These are phyloP conservation scores for Yueomyces sinensis DNA, from an alignment of 805 yeast genomes.

Conservation along the genomic window DNA sequence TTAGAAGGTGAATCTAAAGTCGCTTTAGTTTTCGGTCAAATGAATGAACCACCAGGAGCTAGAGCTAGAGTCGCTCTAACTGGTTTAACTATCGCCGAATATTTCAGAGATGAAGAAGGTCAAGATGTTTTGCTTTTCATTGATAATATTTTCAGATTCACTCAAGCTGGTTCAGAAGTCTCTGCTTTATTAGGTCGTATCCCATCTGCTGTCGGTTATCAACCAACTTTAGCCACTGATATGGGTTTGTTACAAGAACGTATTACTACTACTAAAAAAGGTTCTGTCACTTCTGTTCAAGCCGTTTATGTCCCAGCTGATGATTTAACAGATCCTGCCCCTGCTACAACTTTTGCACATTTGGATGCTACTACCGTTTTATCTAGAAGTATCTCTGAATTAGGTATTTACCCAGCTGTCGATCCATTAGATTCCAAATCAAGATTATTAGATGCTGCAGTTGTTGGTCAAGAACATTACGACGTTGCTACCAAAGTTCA, in stretches of 20 bases:
- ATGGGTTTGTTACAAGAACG: conserved; percentile 99
- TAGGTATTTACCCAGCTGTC: conserved; percentile 99
- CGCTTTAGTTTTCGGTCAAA: conserved; percentile 98
- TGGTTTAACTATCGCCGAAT: conserved; percentile 99
- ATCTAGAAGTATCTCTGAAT: conserved; percentile 98
- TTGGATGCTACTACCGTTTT: conserved; percentile 99
- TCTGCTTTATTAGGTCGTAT: conserved; percentile 99
- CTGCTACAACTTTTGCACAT: conserved; percentile 99
- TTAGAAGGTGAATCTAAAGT: conserved; percentile 99
- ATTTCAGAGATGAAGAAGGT: conserved; percentile 99
- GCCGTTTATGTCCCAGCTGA: conserved; percentile 99
- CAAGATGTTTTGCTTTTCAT: conserved; percentile 99
- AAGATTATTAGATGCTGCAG: conserved; percentile 92
- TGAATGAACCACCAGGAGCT: conserved; percentile 99
- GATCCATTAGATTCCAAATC: conserved; percentile 99
- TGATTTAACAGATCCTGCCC: conserved; percentile 99
- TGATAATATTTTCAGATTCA: conserved; percentile 99
- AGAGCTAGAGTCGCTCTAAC: conserved; percentile 99
- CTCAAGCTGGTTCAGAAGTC: conserved; percentile 99
- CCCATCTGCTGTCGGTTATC: conserved; percentile 99
- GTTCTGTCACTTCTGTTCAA: conserved; percentile 99
- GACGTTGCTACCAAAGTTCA: conserved; percentile 89
- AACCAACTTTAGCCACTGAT: conserved; percentile 99
- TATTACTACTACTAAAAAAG: conserved; percentile 98
- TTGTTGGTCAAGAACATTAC: conserved; percentile 98